These are phyloP conservation scores for Phytophthora chlamydospora DNA, from an alignment of 352 stramenopile genomes.

Conservation along the genomic window DNA sequence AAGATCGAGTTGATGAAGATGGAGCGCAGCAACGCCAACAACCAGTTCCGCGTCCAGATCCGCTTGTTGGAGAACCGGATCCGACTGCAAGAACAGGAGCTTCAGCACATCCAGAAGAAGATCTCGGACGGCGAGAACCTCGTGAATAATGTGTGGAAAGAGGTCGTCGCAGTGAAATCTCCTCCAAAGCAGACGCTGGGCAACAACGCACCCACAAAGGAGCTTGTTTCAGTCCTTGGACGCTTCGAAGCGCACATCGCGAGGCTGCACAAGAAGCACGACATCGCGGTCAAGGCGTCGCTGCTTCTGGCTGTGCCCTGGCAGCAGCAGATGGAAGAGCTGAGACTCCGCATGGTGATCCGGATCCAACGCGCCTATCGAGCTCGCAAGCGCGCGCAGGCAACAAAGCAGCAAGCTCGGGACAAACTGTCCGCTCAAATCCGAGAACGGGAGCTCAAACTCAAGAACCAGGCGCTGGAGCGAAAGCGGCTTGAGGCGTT, in stretches of 20 bases:
- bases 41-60: constrained; percentile 62
- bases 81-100: constrained; percentile 60
- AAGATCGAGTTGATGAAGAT: constrained; percentile 71
- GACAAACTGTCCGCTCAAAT: constrained; percentile 60
- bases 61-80: constrained; percentile 68
- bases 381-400: constrained; percentile 38
- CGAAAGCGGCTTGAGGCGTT: constrained; percentile 59
- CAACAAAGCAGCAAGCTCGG: constrained; percentile 53
- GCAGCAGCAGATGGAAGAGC: constrained; percentile 75
- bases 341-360: constrained; percentile 69
- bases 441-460: constrained; percentile 51
- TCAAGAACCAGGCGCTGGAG: constrained; percentile 61
- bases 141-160: constrained; percentile 68
- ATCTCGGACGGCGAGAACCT: constrained; percentile 52
- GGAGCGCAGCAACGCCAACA: constrained; percentile 53
- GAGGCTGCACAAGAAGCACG: constrained; percentile 58
- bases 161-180: constrained; percentile 42
- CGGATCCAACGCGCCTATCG: constrained; percentile 78
- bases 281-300: constrained; percentile 65
- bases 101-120: constrained; percentile 61
- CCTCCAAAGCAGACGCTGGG: constrained; percentile 7
- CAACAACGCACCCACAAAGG: constrained; percentile 22
- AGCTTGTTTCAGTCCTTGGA: constrained; percentile 61
- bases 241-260: constrained; percentile 64
- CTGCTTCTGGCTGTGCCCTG: constrained; percentile 59